Conservation (phyloP, 345 rosid species). For the Hirschfeldia incana region DNA sequence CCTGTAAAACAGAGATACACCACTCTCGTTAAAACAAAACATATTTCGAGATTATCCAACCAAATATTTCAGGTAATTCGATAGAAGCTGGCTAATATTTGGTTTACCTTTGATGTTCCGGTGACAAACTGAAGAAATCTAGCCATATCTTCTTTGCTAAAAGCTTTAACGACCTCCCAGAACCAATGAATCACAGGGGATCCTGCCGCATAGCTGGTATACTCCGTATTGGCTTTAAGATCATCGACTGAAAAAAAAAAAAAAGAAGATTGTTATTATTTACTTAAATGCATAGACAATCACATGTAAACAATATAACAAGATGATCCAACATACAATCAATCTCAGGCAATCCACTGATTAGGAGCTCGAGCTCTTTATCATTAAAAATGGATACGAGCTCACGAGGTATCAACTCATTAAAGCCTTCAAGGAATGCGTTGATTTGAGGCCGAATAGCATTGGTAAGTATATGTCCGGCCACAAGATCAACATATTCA, state of each 20-base stretch:
- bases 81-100: not conserved
- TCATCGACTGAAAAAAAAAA: slow-evolving; percentile 59
- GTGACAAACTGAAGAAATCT: slow-evolving; percentile 91
- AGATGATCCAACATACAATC: slow-evolving; percentile 60
- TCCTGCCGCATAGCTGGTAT: slow-evolving; percentile 76
- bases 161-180: slow-evolving; percentile 90
- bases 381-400: slow-evolving; percentile 91
- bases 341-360: slow-evolving; percentile 98
- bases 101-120: slow-evolving; percentile 91
- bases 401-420: slow-evolving; percentile 72
- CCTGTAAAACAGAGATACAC: slow-evolving; percentile 47
- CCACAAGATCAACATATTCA: slow-evolving; percentile 96
- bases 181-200: slow-evolving; percentile 92
- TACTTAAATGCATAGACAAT: slow-evolving; percentile 29
- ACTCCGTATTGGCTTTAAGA: slow-evolving; percentile 80
- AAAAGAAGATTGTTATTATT: not conserved
- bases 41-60: not conserved
- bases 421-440: slow-evolving; percentile 86
- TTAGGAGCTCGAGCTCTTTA: slow-evolving; percentile 97
- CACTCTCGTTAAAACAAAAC: not conserved
- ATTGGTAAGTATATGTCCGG: slow-evolving; percentile 88
- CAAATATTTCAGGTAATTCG: not conserved
- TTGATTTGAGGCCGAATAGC: slow-evolving; percentile 96
- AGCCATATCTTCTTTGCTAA: slow-evolving; percentile 96
- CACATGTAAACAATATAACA: not conserved